These are phyloP conservation scores for Termitomyces sp. DNA, from an alignment of 768 basidiomycete genomes.

Conservation along the genomic window DNA sequence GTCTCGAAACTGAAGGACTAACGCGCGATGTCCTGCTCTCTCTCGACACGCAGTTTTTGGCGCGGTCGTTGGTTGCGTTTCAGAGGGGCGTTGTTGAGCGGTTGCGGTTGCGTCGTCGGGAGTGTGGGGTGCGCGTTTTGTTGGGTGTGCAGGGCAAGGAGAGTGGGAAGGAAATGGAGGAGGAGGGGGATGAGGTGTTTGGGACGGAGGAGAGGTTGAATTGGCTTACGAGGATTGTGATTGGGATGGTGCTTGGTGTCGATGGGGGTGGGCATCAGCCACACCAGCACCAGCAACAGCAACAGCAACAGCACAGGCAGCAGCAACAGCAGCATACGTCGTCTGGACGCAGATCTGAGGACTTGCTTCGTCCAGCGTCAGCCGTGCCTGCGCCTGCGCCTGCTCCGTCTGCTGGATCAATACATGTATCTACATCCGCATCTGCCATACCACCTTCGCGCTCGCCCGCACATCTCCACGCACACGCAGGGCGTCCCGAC, in stretches of 20 bases:
- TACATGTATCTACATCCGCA: too few relatives aligned
- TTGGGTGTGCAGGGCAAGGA: not conserved
- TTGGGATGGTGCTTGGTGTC: conserved; percentile 66
- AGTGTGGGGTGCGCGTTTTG: too few relatives aligned
- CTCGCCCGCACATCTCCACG: conserved; percentile 23
- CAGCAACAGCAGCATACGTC: not conserved
- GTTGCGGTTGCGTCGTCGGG: not conserved
- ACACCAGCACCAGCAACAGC: not conserved
- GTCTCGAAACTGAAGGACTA: conserved; percentile 63
- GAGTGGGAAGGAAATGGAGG: too few relatives aligned
- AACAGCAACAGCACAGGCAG: not conserved
- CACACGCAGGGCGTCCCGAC: conserved; percentile 70
- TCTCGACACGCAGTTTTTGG: conserved; percentile 60
- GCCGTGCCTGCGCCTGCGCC: too few relatives aligned
- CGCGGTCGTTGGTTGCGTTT: conserved; percentile 60
- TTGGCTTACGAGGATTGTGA: conserved; percentile 74
- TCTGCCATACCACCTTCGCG: too few relatives aligned
- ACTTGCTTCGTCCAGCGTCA: not conserved
- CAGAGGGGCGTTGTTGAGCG: conserved; percentile 50
- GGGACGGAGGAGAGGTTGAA: conserved; percentile 72
- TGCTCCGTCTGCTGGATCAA: too few relatives aligned
- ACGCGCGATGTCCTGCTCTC: conserved; percentile 62
- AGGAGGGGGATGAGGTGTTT: conserved; percentile 40
- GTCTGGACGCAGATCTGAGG: not conserved
- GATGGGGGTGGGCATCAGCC: conserved; percentile 33